These are phyloP conservation scores for Boletellus deceptivus DNA, from an alignment of 1,284 basidiomycete species.

Conservation along the genomic window DNA sequence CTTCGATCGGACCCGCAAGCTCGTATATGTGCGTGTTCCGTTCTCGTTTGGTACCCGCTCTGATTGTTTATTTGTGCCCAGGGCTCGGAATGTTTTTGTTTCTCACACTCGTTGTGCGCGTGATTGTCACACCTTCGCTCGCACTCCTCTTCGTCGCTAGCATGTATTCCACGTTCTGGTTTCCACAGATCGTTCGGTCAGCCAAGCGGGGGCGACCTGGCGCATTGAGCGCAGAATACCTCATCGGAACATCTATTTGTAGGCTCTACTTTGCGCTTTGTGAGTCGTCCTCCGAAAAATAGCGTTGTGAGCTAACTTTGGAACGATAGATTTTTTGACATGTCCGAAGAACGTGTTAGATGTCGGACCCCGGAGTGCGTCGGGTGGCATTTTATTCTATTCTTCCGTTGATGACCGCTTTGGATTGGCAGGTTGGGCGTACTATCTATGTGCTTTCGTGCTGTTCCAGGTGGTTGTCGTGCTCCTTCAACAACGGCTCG, in stretches of 20 bases:
- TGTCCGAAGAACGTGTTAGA: conserved; percentile 87
- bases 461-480: conserved; percentile 64
- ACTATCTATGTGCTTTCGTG: conserved; percentile 60
- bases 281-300: conserved; percentile 46
- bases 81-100: conserved; percentile 68
- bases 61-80: conserved; percentile 26
- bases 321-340: conserved; percentile 65
- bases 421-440: conserved; percentile 59
- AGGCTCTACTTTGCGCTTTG: conserved; percentile 74
- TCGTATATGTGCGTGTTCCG: conserved; percentile 54
- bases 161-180: conserved; percentile 78
- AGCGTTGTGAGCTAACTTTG: background rate
- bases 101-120: conserved; percentile 66
- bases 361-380: conserved; percentile 63
- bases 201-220: conserved; percentile 67
- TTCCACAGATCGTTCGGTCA: conserved; percentile 82
- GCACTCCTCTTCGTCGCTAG: conserved; percentile 68
- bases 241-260: conserved; percentile 76
- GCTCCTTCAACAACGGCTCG: conserved; percentile 72
- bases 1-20: conserved; percentile 69
- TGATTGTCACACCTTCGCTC: conserved; percentile 70
- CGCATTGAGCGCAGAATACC: conserved; percentile 66
- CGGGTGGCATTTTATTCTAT: background rate
- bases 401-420: background rate
- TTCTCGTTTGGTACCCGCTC: background rate